Percentiles rank a stretch among this genome's conserved stretches.
Evolutionary conservation across 2,329 filamentous ascomycete genomes (phyloP).

Genomic region (Capronia epimyces): DNA sequence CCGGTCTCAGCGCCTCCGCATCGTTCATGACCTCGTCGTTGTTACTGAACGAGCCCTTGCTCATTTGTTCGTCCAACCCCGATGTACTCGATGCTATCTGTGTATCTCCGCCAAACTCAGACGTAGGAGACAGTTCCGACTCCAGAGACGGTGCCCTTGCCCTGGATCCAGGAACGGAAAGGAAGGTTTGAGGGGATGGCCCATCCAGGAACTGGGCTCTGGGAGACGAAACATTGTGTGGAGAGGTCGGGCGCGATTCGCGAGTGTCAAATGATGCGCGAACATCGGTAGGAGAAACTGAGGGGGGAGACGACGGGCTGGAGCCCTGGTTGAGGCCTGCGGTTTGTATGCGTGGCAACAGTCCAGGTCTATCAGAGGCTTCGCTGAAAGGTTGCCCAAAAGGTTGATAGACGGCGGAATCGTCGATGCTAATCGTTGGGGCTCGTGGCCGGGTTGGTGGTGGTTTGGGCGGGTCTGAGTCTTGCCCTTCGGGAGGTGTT

Average conservation of each 20-base stretch:
- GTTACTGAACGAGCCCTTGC: constrained; percentile 33
- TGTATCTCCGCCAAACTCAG: constrained; percentile 51
- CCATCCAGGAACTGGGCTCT: constrained; percentile 47
- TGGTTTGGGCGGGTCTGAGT: constrained; percentile 13
- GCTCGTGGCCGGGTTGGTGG: constrained; percentile 32
- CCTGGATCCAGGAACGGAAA: constrained; percentile 58
- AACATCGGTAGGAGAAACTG: constrained; percentile 45
- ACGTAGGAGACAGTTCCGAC: constrained; percentile 49
- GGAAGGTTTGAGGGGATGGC: constrained; percentile 49
- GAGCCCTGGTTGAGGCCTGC: constrained; percentile 35
- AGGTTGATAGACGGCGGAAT: constrained; percentile 40
- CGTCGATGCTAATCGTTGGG: constrained; percentile 55
- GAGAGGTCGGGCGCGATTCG: constrained; percentile 59
- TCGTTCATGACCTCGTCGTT: constrained; percentile 53
- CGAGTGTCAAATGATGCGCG: constrained; percentile 51
- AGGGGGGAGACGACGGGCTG: constrained; percentile 31
- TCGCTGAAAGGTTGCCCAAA: constrained; percentile 13
- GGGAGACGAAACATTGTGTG: constrained; percentile 63
- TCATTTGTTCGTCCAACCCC: constrained; percentile 39
- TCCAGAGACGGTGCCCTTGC: constrained; percentile 60
- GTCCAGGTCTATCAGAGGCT: constrained; percentile 33
- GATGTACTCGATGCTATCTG: constrained; percentile 45
- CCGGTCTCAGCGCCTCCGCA: constrained; percentile 60
- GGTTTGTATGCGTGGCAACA: constrained; percentile 37
- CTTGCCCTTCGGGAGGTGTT: constrained; percentile 14